Evolutionary conservation across 208 protist genomes (phyloP).

Genomic region (Leptomonas pyrrhocoris): DNA sequence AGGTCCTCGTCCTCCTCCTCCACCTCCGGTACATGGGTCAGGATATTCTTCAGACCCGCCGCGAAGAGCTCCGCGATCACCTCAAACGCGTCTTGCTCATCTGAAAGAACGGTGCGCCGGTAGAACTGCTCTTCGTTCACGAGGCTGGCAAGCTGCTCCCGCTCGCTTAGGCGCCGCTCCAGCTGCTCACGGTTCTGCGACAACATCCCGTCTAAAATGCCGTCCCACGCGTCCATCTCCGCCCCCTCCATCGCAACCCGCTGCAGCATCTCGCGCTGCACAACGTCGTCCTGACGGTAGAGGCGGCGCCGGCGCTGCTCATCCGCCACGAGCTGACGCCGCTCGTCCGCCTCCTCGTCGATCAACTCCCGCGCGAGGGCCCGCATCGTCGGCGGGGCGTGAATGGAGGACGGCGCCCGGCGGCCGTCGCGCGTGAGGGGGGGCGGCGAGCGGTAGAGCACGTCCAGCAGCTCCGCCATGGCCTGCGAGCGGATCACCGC

Average conservation of each 20-base stretch:
- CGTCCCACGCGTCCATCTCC: constrained; percentile 57
- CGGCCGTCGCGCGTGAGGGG: constrained; percentile 13
- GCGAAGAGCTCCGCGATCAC: constrained; percentile 66
- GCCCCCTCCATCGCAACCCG: constrained; percentile 53
- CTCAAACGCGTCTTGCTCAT: constrained; percentile 82
- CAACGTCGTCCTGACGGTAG: constrained; percentile 54
- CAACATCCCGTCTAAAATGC: constrained; percentile 60
- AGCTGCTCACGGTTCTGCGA: constrained; percentile 53
- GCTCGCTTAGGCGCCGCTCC: constrained; percentile 63
- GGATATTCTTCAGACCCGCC: constrained; percentile 45
- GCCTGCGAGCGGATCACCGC: constrained; percentile 58
- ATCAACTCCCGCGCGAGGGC: constrained; percentile 40
- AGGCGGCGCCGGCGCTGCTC: constrained; percentile 57
- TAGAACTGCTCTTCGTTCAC: constrained; percentile 77
- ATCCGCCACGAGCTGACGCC: constrained; percentile 49
- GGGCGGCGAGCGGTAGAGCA: constrained; percentile 35
- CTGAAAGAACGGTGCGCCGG: constrained; percentile 51
- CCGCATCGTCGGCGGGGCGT: constrained; percentile 30
- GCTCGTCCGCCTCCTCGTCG: constrained; percentile 52
- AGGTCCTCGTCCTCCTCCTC: constrained; percentile 37
- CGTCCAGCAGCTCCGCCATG: constrained; percentile 60
- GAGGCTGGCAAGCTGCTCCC: constrained; percentile 44
- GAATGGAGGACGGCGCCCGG: constrained; percentile 21
- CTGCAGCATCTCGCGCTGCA: constrained; percentile 43
- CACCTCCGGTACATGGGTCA: constrained; percentile 30